phyloP scores from a whole-genome alignment of 108 stramenopile species.

The Cyclotella kingstonii region DNA sequence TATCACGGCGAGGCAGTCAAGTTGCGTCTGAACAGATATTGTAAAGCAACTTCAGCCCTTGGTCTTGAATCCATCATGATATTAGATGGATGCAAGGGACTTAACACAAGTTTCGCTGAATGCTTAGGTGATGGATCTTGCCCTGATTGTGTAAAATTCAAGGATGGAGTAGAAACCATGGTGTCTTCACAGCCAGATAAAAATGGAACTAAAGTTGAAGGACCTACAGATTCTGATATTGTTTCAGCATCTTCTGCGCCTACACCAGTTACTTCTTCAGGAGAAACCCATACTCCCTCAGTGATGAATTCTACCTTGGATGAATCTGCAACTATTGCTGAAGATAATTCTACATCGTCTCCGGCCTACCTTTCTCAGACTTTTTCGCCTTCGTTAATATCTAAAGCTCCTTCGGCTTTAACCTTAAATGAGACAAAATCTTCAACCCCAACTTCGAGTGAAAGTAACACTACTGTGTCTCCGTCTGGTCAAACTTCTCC shows the following conservation, averaged over 20 bases:
- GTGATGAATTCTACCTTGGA: too few relatives aligned
- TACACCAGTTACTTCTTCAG: not conserved
- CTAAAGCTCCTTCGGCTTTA: too few relatives aligned
- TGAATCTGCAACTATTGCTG: too few relatives aligned
- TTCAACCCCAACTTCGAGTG: too few relatives aligned
- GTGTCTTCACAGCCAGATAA: not conserved
- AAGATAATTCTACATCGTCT: too few relatives aligned
- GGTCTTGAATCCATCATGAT: constrained; percentile 29
- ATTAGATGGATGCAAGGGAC: constrained; percentile 36
- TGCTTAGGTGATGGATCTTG: constrained; percentile 46
- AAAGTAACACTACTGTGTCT: too few relatives aligned
- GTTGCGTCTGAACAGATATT: constrained; percentile 46
- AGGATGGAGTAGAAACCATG: constrained; percentile 7
- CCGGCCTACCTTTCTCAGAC: too few relatives aligned
- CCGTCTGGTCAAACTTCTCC: too few relatives aligned
- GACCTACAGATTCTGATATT: not conserved
- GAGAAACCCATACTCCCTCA: too few relatives aligned
- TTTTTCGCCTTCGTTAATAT: too few relatives aligned
- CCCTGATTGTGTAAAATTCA: constrained; percentile 26
- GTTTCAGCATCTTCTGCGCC: not conserved
- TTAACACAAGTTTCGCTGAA: constrained; percentile 33
- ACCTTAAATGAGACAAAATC: too few relatives aligned
- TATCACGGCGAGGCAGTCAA: constrained; percentile 47
- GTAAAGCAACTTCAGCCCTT: constrained; percentile 25
- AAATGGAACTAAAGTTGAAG: not conserved